These are phyloP conservation scores for Tetrahymena thermophila DNA, from an alignment of 73 alveolate genomes.

Conservation along the genomic window DNA sequence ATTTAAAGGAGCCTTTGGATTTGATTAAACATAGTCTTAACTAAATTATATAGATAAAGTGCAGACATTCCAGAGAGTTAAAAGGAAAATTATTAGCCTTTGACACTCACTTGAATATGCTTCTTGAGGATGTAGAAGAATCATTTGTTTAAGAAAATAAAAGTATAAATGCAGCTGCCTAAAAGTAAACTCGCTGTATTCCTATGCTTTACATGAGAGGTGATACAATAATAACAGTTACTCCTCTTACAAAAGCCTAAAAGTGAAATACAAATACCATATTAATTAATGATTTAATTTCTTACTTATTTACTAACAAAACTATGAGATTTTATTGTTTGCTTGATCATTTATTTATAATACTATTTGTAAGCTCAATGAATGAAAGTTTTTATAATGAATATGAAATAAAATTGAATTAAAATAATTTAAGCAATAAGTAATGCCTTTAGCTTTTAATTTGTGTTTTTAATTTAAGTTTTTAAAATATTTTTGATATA, in stretches of 20 bases:
- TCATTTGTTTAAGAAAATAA: background rate
- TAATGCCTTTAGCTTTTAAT: too few relatives aligned
- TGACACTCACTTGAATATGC: background rate
- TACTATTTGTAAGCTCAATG: too few relatives aligned
- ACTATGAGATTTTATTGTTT: background rate
- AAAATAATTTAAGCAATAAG: too few relatives aligned
- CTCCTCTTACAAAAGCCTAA: background rate
- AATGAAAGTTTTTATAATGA: too few relatives aligned
- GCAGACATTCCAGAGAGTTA: background rate
- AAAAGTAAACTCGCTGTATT: background rate
- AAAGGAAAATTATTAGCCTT: background rate
- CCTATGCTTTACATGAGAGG: background rate
- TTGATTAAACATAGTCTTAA: background rate
- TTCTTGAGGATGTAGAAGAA: background rate
- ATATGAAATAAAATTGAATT: too few relatives aligned
- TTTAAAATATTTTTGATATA: too few relatives aligned
- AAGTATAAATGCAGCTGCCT: background rate
- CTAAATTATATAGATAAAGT: background rate
- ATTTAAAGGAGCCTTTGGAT: background rate
- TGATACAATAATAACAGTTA: background rate
- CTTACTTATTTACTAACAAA: too few relatives aligned
- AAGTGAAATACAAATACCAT: background rate
- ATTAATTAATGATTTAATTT: background rate
- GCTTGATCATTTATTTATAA: too few relatives aligned
- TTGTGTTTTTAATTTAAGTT: background rate